A percentile compares a stretch with the other conserved stretches of the same genome.
phyloP scores from a whole-genome alignment of 257 asterid genomes.

The Nyctanthes arbortristis region DNA sequence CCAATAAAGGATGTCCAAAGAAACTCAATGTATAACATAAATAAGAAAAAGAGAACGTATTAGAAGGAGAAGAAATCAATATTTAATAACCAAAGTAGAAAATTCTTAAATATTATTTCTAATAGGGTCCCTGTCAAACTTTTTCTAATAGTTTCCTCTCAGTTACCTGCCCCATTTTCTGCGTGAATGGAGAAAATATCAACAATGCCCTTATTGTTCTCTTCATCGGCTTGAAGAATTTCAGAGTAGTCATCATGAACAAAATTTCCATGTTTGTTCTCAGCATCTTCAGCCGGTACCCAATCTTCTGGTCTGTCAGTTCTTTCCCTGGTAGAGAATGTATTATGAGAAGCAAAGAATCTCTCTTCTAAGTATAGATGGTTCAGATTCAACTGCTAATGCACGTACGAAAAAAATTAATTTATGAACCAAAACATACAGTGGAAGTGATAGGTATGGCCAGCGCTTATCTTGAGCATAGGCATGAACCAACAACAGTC shows the following conservation, averaged over 20 bases:
- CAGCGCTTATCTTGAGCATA: slow-evolving; percentile 95
- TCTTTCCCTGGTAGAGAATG: slow-evolving; percentile 53
- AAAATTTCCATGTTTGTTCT: slow-evolving; percentile 25
- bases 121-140: no score
- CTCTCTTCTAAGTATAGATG: no score
- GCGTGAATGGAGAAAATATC: slow-evolving; percentile 67
- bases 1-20: background rate
- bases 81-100: no score
- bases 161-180: slow-evolving; percentile 36
- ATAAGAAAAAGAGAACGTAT: no score
- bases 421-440: slow-evolving; percentile 55
- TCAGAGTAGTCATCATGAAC: slow-evolving; percentile 34
- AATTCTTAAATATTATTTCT: no score
- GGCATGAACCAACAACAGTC: slow-evolving; percentile 79
- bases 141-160: no score
- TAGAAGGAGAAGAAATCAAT: no score
- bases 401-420: slow-evolving; percentile 9
- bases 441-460: slow-evolving; percentile 88
- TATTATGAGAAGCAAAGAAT: slow-evolving; percentile 5
- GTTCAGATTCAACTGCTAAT: no score
- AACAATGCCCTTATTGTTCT: slow-evolving; percentile 32
- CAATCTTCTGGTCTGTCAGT: slow-evolving; percentile 89
- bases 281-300: slow-evolving; percentile 72
- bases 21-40: no score
- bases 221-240: slow-evolving; percentile 39